Evolutionary conservation across 192 early-diverging fungal genomes (phyloP).

Genomic region (Fimicolochytrium jonesii): DNA sequence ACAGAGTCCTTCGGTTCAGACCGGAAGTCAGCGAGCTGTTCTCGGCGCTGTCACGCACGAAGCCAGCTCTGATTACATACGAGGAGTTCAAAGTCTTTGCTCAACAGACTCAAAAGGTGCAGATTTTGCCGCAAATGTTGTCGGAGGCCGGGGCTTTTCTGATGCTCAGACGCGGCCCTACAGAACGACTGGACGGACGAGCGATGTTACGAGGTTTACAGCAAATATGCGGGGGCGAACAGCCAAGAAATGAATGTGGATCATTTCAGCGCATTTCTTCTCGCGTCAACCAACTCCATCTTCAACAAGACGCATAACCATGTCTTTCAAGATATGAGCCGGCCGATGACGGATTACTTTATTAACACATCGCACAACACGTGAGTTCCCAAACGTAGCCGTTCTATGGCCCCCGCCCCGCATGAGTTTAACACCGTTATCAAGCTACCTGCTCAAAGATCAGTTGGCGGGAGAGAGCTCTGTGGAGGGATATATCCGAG

Average conservation of each 20-base stretch:
- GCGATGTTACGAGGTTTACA: conserved; percentile 51
- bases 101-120: conserved; percentile 53
- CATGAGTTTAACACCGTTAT: background rate
- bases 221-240: conserved; percentile 42
- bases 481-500: conserved; percentile 84
- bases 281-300: conserved; percentile 59
- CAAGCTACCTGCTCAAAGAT: conserved; percentile 68
- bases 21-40: conserved; percentile 59
- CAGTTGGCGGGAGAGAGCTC: conserved; percentile 75
- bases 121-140: too few species aligned
- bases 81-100: conserved; percentile 58
- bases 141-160: too few species aligned
- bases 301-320: conserved; percentile 44
- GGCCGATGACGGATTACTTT: conserved; percentile 73
- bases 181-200: conserved; percentile 39
- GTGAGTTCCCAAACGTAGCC: conserved; percentile 32
- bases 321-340: conserved; percentile 62
- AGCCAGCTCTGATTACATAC: conserved; percentile 35
- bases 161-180: too few species aligned
- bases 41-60: conserved; percentile 29
- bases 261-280: conserved; percentile 60
- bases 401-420: background rate
- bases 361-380: conserved; percentile 91
- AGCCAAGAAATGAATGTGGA: conserved; percentile 57
- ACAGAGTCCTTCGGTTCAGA: conserved; percentile 55